These are phyloP conservation scores for Penicillium griseofulvum DNA, from an alignment of 2,329 filamentous ascomycete species.

Conservation along the genomic window DNA sequence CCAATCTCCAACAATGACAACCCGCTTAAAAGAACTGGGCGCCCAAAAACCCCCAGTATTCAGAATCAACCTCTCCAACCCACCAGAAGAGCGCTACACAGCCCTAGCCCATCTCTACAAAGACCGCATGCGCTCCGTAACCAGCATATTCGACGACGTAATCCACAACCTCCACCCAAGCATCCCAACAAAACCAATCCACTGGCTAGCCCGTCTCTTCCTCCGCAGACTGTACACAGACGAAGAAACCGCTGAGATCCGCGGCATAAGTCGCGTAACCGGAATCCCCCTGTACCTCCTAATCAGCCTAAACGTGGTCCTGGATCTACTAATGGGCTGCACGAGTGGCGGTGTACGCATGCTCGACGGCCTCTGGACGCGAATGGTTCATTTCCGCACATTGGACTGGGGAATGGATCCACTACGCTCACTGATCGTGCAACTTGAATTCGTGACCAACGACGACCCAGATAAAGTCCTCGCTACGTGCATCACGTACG, in stretches of 20 bases:
- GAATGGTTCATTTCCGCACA: constrained; percentile 43
- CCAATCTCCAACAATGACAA: neutral
- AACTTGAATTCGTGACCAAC: constrained; percentile 50
- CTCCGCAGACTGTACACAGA: constrained; percentile 52
- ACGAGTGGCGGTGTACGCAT: constrained; percentile 54
- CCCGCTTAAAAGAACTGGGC: neutral
- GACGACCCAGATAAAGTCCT: constrained; percentile 36
- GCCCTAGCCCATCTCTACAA: constrained; percentile 49
- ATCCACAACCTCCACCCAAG: constrained; percentile 36
- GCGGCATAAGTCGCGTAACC: constrained; percentile 53
- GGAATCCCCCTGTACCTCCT: constrained; percentile 59
- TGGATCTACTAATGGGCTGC: constrained; percentile 65
- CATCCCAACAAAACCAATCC: constrained; percentile 27
- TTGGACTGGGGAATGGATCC: constrained; percentile 57
- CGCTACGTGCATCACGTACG: constrained; percentile 49
- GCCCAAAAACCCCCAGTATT: constrained; percentile 37
- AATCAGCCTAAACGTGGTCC: constrained; percentile 60
- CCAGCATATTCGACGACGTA: constrained; percentile 52
- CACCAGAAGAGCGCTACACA: constrained; percentile 53
- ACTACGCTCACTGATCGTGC: constrained; percentile 51
- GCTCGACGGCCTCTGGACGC: constrained; percentile 12
- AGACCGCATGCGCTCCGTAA: constrained; percentile 44
- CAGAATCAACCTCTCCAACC: constrained; percentile 55
- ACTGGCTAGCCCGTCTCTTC: constrained; percentile 45
- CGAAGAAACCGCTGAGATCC: constrained; percentile 62